Conservation (phyloP, 768 basidiomycete species). For the Hygrocybe coccinea region DNA sequence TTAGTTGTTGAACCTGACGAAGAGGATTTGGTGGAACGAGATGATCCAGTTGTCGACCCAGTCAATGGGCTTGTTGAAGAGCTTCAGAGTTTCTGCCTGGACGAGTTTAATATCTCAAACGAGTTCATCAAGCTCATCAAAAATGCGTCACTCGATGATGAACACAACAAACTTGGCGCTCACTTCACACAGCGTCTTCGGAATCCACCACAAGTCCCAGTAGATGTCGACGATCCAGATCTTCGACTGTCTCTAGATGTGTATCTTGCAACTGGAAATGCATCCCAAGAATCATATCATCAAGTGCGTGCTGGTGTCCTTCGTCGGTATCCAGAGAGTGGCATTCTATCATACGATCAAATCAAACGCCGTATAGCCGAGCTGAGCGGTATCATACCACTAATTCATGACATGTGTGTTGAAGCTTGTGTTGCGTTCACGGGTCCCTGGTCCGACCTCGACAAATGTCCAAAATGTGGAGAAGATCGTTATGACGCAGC, state of each 20-base stretch:
- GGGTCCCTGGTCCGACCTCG: conserved; percentile 13
- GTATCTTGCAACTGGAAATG: conserved; percentile 24
- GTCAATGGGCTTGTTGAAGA: no score
- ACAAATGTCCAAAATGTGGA: conserved; percentile 21
- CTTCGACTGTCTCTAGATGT: conserved; percentile 30
- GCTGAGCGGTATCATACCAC: conserved; percentile 31
- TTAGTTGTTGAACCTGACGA: no score
- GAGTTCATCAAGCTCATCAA: neutral
- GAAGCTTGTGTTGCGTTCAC: conserved; percentile 26
- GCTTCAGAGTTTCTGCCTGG: neutral
- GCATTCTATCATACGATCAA: conserved; percentile 26
- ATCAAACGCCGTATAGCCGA: conserved; percentile 22
- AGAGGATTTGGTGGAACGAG: no score
- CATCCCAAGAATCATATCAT: conserved; percentile 31
- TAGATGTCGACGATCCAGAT: conserved; percentile 16
- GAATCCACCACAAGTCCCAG: neutral
- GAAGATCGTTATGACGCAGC: conserved; percentile 21
- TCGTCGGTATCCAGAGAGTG: conserved; percentile 20
- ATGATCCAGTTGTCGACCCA: no score
- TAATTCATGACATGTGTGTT: conserved; percentile 40
- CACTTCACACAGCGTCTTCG: neutral
- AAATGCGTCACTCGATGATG: neutral
- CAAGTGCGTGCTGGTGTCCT: conserved; percentile 15
- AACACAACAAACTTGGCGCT: neutral
- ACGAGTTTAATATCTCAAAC: neutral